Percentiles rank a stretch among this genome's conserved stretches.
phyloP scores from a whole-genome alignment of 1,139 yeast genomes.

The Geotrichum klebahnii region DNA sequence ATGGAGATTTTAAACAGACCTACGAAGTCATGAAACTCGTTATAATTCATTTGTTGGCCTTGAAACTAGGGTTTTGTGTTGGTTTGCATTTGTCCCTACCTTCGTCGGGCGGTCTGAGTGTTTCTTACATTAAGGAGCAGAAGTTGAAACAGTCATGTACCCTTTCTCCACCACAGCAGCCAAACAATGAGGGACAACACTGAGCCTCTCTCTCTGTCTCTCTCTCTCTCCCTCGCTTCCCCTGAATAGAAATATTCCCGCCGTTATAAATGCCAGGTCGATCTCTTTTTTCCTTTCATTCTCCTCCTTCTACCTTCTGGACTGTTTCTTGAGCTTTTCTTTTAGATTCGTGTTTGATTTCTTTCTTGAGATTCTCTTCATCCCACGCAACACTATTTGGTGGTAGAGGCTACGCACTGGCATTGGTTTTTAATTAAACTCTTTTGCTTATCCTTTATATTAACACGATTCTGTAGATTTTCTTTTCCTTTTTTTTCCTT shows the following conservation, averaged over 20 bases:
- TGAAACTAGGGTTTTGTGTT: too few relatives aligned
- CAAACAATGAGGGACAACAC: background rate
- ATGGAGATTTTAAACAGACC: too few relatives aligned
- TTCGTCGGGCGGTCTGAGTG: too few relatives aligned
- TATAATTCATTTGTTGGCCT: too few relatives aligned
- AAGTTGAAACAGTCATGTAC: constrained; percentile 4
- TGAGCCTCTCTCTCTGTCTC: background rate
- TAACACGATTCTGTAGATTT: background rate
- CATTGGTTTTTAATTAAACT: constrained; percentile 3
- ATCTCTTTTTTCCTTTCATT: background rate
- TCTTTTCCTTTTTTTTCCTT: background rate
- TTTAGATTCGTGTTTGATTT: too few relatives aligned
- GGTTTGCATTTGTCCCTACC: too few relatives aligned
- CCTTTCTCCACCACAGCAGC: background rate
- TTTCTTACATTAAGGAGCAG: background rate
- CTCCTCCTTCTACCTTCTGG: too few relatives aligned
- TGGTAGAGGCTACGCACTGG: too few relatives aligned
- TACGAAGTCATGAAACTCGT: too few relatives aligned
- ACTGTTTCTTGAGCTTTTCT: too few relatives aligned
- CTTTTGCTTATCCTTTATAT: background rate
- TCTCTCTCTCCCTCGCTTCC: background rate
- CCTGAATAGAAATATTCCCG: constrained; percentile 1
- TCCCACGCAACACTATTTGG: too few relatives aligned
- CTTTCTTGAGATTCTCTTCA: too few relatives aligned
- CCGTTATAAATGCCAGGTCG: background rate